These are phyloP conservation scores for Eimeria necatrix DNA, from an alignment of 169 alveolate species.

Conservation along the genomic window DNA sequence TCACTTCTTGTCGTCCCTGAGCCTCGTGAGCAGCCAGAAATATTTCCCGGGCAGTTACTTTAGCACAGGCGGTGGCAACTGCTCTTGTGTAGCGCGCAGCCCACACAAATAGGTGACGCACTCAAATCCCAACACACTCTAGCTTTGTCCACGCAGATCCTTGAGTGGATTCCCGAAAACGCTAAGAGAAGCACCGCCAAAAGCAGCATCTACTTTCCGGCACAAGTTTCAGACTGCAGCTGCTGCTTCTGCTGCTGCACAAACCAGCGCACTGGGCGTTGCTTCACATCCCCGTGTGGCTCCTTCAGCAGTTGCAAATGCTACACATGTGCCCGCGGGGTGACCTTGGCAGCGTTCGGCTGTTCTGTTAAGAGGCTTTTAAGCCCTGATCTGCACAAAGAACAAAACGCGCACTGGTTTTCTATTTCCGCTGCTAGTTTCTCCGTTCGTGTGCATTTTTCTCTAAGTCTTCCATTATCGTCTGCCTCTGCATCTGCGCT, in stretches of 20 bases:
- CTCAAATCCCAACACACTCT: too few relatives aligned
- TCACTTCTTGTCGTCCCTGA: too few relatives aligned
- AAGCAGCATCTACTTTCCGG: too few relatives aligned
- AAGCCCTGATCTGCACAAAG: slow-evolving; percentile 52
- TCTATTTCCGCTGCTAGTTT: background rate
- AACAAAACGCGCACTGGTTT: background rate
- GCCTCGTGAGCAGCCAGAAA: too few relatives aligned
- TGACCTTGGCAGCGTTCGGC: slow-evolving; percentile 26
- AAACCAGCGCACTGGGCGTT: background rate
- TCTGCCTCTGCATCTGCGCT: background rate
- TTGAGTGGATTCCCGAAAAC: too few relatives aligned
- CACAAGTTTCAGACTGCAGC: background rate
- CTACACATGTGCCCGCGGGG: slow-evolving; percentile 44
- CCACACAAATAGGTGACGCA: too few relatives aligned
- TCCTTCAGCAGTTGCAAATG: background rate
- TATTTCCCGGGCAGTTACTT: too few relatives aligned
- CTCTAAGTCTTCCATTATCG: background rate
- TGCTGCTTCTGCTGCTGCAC: background rate
- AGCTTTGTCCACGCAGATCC: too few relatives aligned
- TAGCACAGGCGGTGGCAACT: too few relatives aligned
- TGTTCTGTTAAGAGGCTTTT: slow-evolving; percentile 52
- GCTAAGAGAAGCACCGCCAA: too few relatives aligned
- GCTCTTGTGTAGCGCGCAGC: too few relatives aligned
- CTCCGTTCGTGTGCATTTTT: background rate
- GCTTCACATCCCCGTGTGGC: background rate